Conservation (phyloP, 192 early-diverging fungal genomes). For the Backusella australiensis region DNA sequence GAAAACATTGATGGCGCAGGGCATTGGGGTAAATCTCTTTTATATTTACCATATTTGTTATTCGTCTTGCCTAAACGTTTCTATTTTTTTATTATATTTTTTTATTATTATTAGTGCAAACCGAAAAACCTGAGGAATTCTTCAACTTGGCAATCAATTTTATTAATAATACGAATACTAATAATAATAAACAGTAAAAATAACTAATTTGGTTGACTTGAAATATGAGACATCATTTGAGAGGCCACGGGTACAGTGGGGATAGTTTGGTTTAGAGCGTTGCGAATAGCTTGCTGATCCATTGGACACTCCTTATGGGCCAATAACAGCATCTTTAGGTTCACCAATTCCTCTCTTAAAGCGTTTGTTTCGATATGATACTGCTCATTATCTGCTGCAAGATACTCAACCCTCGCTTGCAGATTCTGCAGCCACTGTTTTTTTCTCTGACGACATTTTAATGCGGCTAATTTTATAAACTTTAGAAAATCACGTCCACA, state of each 20-base stretch:
- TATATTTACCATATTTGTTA: background rate
- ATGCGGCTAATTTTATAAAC: conserved; percentile 55
- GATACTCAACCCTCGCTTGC: conserved; percentile 61
- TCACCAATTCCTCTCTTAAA: conserved; percentile 70
- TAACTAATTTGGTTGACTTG: background rate
- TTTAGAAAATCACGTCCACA: background rate
- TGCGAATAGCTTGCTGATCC: conserved; percentile 36
- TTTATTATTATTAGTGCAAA: conserved; percentile 53
- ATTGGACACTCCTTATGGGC: conserved; percentile 77
- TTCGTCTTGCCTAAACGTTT: background rate
- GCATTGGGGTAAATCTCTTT: conserved; percentile 73
- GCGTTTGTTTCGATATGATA: conserved; percentile 52
- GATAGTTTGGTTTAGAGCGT: conserved; percentile 50
- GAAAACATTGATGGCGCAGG: conserved; percentile 71
- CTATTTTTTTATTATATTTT: background rate
- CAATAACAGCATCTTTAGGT: conserved; percentile 72
- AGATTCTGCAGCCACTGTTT: conserved; percentile 87
- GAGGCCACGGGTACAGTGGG: background rate
- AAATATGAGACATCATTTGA: conserved; percentile 36
- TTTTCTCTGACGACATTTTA: conserved; percentile 92
- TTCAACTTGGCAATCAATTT: conserved; percentile 29
- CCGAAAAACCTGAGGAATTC: conserved; percentile 70
- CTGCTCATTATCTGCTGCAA: conserved; percentile 65
- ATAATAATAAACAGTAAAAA: background rate
- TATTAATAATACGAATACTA: background rate